These are phyloP conservation scores for Globisporangium canariense DNA, from an alignment of 352 stramenopile genomes.

Conservation along the genomic window DNA sequence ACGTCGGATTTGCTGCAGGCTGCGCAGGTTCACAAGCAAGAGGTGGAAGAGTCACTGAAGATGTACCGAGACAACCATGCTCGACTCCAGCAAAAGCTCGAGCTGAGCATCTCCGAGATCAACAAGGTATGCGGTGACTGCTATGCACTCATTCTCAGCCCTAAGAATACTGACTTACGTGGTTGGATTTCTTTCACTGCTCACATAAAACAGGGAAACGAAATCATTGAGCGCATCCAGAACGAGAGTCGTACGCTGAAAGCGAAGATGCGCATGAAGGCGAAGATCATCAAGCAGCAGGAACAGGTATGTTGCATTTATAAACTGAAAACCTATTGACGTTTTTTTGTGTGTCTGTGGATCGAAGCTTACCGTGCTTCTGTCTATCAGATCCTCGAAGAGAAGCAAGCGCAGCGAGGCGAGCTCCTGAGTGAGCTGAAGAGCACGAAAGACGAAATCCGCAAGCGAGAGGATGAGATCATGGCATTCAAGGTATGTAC, in stretches of 20 bases:
- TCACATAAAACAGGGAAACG: constrained; percentile 55
- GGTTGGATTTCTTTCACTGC: neutral
- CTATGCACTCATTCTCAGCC: neutral
- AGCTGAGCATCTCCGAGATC: constrained; percentile 88
- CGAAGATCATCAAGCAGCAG: constrained; percentile 89
- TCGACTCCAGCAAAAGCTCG: constrained; percentile 83
- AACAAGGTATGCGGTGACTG: constrained; percentile 66
- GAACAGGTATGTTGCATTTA: constrained; percentile 43
- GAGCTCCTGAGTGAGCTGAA: constrained; percentile 64
- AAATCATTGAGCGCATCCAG: constrained; percentile 89
- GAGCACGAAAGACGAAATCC: constrained; percentile 58
- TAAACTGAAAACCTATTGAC: neutral
- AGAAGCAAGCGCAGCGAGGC: constrained; percentile 75
- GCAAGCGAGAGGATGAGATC: constrained; percentile 69
- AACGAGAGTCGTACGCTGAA: constrained; percentile 75
- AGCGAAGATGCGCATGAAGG: constrained; percentile 84
- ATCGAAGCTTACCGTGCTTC: constrained; percentile 8
- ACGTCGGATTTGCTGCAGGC: constrained; percentile 67
- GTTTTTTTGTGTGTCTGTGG: neutral
- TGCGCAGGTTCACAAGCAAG: constrained; percentile 68
- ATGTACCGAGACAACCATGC: constrained; percentile 86
- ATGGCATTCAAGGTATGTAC: constrained; percentile 44
- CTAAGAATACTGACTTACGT: neutral
- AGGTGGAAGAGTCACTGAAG: constrained; percentile 83
- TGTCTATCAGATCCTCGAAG: constrained; percentile 50